Base-by-base conservation (phyloP, 2,329 filamentous ascomycete genomes). In the Aureobasidium sp. region DNA sequence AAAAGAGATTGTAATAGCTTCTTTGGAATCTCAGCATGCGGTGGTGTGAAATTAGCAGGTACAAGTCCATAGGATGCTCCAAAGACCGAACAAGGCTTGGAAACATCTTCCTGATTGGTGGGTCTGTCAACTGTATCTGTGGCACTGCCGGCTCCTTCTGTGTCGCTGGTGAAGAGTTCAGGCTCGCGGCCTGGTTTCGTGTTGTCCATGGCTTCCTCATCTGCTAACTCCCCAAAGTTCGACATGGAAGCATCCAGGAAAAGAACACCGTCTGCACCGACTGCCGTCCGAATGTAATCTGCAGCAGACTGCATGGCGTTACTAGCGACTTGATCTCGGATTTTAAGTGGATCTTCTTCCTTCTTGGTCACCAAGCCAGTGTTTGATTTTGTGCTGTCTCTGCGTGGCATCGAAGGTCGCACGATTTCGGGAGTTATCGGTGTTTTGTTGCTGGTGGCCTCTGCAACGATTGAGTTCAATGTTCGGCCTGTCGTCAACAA, bases 201-300 rank as follows among this genome's bases (percentile, higher is more conserved):
- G 20, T 26, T 37, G 32, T 59, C 43, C 13, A 59, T 46, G 17
- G 55, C 34, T 8, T 46, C 34, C 13, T 46, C 59, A 26, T 44
- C 46, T 36, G 48, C 59, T 41, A 56, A 29, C 10, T 55, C 61
- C 15, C 61, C 61, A n/a, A 59, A 59, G 10, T 47, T 59, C 6
- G 51, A 52, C 47, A 52, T 56, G 1, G 63, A 64, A 29, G 66
- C 72, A 64, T 76, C 75, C 36, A 78, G 63, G 55, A 77, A 76
- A 0, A 76, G 65, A 27, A 81, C 78, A 10, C 78, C 79, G 6
- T 79, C 77, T 15, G 77, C 74, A 9, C 71, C 70, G 24, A 82
- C 69, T 27, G 78, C 77, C 59, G 78, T 75, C 2, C 73, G 73
- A 10, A 81, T 71, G 0, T 79, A 66, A 41, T 77, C 75, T 1